These are phyloP conservation scores for Sinapis alba DNA, from an alignment of 441 rosid genomes.

Conservation along the genomic window DNA sequence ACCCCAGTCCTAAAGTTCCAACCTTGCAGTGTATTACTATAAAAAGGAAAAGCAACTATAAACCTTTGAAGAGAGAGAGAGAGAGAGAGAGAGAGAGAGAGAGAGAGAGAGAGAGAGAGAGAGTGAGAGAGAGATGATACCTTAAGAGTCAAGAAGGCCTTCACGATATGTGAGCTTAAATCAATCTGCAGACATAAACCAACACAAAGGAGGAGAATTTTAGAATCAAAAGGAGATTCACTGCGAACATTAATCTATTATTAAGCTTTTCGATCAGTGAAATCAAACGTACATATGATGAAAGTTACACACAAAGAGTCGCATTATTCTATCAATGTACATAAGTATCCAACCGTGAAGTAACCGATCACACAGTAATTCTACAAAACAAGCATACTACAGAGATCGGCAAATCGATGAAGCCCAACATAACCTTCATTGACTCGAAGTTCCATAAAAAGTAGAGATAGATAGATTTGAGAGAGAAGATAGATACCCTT, in stretches of 20 bases:
- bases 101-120: neutral
- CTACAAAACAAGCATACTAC: neutral
- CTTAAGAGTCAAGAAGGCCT: slow-evolving; percentile 86
- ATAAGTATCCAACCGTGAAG: neutral
- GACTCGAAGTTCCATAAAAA: neutral
- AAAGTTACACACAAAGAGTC: neutral
- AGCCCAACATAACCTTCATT: neutral
- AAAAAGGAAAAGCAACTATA: neutral
- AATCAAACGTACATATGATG: neutral
- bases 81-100: neutral
- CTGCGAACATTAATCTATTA: slow-evolving; percentile 1
- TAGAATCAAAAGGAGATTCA: slow-evolving; percentile 3
- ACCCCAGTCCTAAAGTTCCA: neutral
- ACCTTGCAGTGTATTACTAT: neutral
- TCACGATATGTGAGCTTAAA: slow-evolving; percentile 81
- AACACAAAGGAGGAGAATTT: neutral
- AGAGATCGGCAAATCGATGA: slow-evolving; percentile 18
- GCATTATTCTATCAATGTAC: neutral
- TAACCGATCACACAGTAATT: neutral
- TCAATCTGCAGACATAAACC: slow-evolving; percentile 73
- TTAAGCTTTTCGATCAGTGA: slow-evolving; percentile 1
- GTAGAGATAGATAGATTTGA: neutral
- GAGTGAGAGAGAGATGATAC: slow-evolving; percentile 44
- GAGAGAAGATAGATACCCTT: slow-evolving; percentile 58
- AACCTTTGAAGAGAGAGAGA: neutral